phyloP scores from a whole-genome alignment of 2,329 filamentous ascomycete genomes.

The Microcyclospora pomicola region DNA sequence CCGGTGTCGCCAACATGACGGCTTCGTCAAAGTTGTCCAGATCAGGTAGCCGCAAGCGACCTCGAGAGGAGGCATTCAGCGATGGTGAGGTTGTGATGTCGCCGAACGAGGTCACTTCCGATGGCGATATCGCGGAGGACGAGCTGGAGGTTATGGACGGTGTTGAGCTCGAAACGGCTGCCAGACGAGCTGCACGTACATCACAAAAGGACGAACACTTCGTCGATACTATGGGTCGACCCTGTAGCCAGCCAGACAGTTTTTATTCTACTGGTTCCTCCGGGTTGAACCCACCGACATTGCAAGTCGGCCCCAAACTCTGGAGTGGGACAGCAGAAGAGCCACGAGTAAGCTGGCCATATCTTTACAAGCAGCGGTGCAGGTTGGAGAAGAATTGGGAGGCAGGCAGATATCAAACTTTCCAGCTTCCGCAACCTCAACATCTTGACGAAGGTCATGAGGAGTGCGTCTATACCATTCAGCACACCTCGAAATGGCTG shows the following conservation, averaged over 20 bases:
- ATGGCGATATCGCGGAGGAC: constrained; percentile 1
- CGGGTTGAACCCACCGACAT: background rate
- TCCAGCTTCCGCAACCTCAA: constrained; percentile 76
- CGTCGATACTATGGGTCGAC: background rate
- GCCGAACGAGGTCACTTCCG: constrained; percentile 1
- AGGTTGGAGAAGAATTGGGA: constrained; percentile 87
- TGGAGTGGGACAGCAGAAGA: constrained; percentile 17
- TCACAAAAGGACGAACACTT: too few relatives aligned
- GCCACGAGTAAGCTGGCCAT: constrained; percentile 75
- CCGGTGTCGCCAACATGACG: background rate
- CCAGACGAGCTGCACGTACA: background rate
- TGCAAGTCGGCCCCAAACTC: background rate
- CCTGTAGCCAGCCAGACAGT: too few relatives aligned
- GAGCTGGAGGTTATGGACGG: constrained; percentile 5
- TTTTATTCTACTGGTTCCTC: background rate
- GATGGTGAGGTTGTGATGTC: constrained; percentile 12
- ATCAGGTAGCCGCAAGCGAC: constrained; percentile 17
- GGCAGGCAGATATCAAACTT: constrained; percentile 65
- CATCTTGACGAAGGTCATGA: constrained; percentile 69
- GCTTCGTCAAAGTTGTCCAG: constrained; percentile 6
- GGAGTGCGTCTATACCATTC: constrained; percentile 90
- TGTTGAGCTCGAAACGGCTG: background rate
- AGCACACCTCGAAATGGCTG: constrained; percentile 71
- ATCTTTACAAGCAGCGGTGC: constrained; percentile 77
- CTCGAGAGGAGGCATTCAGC: constrained; percentile 20